A percentile compares a stretch with the other conserved stretches of the same genome.
phyloP scores from a whole-genome alignment of 257 asterid genomes.

The Solanum pinnatisectum region DNA sequence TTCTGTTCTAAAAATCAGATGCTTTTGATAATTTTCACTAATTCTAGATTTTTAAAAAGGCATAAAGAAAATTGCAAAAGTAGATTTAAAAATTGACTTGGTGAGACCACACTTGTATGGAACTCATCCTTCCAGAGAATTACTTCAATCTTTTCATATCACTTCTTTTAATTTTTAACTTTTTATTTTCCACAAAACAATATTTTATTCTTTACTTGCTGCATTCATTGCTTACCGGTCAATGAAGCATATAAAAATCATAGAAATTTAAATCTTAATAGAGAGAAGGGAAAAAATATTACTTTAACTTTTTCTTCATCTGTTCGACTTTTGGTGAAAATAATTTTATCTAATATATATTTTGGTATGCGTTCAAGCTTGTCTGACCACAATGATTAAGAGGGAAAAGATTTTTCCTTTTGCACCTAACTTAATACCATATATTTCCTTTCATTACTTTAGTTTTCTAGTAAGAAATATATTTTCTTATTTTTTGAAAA shows the following conservation, averaged over 20 bases:
- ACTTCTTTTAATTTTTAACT: neutral
- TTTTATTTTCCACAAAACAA: neutral
- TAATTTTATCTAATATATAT: neutral
- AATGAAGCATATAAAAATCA: neutral
- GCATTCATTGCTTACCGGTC: neutral
- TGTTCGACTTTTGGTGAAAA: neutral
- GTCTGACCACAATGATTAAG: accelerated
- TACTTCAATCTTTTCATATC: neutral
- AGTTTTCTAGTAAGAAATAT: neutral
- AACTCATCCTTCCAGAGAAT: neutral
- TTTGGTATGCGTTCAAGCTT: neutral
- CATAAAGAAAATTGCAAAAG: neutral
- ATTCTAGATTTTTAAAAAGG: neutral
- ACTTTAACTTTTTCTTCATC: neutral
- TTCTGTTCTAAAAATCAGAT: neutral
- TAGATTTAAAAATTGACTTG: neutral
- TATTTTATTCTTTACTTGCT: neutral
- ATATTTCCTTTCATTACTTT: neutral
- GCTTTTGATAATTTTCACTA: neutral
- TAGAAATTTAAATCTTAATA: neutral
- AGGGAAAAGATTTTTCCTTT: neutral
- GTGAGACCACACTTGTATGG: neutral
- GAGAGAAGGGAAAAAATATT: neutral
- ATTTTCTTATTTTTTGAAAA: neutral
- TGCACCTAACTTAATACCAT: neutral